These are phyloP conservation scores for Chaetomium sp. DNA, from an alignment of 2,329 filamentous ascomycete genomes.

Conservation along the genomic window DNA sequence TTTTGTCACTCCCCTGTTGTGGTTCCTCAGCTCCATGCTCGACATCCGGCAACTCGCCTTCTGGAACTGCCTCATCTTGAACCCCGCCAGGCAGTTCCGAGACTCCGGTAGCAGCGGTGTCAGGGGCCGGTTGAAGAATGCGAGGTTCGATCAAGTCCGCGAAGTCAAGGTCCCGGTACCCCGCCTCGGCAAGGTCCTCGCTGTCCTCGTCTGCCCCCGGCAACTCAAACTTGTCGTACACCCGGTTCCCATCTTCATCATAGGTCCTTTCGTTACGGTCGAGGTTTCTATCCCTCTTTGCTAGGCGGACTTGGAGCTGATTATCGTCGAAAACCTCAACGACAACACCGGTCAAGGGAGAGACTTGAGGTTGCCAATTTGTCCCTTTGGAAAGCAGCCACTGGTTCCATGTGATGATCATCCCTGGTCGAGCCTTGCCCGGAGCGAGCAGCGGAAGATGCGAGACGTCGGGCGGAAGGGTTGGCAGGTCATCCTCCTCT, in stretches of 20 bases:
- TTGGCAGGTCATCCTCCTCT: slow-evolving; percentile 53
- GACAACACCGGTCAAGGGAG: slow-evolving; percentile 59
- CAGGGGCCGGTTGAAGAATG: slow-evolving; percentile 46
- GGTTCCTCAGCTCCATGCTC: slow-evolving; percentile 1
- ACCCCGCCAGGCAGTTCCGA: neutral
- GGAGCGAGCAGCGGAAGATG: slow-evolving; percentile 45
- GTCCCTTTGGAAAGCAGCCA: slow-evolving; percentile 55
- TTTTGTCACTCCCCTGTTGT: slow-evolving; percentile 5
- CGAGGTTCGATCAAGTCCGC: slow-evolving; percentile 61
- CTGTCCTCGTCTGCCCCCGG: slow-evolving; percentile 55
- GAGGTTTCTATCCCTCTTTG: slow-evolving; percentile 58
- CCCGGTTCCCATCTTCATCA: slow-evolving; percentile 60
- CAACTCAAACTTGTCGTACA: slow-evolving; percentile 74
- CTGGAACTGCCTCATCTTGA: neutral
- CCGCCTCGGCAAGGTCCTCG: slow-evolving; percentile 49
- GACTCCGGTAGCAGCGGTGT: neutral
- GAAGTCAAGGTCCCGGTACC: slow-evolving; percentile 54
- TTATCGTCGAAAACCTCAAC: slow-evolving; percentile 48
- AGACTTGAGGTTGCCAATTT: slow-evolving; percentile 59
- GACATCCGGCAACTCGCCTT: neutral
- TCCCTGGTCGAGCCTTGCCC: slow-evolving; percentile 47
- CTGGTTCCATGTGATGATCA: slow-evolving; percentile 64
- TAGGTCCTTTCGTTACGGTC: slow-evolving; percentile 52
- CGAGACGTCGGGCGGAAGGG: slow-evolving; percentile 51
- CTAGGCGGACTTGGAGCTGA: slow-evolving; percentile 56